A percentile compares a stretch with the other conserved stretches of the same genome.
Conservation (phyloP, 2,329 filamentous ascomycete species). For the Tolypocladium cylindrosporum region DNA sequence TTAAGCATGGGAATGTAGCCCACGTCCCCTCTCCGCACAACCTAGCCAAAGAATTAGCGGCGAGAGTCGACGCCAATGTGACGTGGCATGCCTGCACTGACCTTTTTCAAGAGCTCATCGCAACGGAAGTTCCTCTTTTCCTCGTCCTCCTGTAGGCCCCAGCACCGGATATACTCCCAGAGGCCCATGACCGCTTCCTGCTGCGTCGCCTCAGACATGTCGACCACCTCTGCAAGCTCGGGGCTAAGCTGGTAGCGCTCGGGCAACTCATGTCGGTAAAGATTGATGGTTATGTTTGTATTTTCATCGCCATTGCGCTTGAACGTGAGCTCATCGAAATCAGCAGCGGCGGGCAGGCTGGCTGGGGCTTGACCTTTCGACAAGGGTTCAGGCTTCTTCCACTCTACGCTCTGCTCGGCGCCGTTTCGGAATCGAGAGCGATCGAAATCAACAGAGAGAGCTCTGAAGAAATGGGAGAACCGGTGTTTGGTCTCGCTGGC, state of each 20-base stretch:
- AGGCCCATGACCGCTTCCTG: conserved; percentile 83
- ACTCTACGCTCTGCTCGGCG: conserved; percentile 58
- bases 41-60: conserved; percentile 30
- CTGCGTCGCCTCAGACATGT: conserved; percentile 77
- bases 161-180: conserved; percentile 88
- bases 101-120: conserved; percentile 69
- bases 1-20: conserved; percentile 81
- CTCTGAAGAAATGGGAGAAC: conserved; percentile 73
- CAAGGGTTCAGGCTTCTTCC: conserved; percentile 68
- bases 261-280: conserved; percentile 73
- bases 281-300: conserved; percentile 79
- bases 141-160: conserved; percentile 84
- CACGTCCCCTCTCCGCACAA: conserved; percentile 63
- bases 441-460: conserved; percentile 67
- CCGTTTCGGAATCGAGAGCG: conserved; percentile 46
- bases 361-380: conserved; percentile 33
- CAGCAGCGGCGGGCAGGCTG: conserved; percentile 46
- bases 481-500: conserved; percentile 36
- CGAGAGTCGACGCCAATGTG: not conserved
- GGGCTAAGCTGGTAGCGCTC: conserved; percentile 76
- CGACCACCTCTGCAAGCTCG: conserved; percentile 72
- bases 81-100: conserved; percentile 28
- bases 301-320: conserved; percentile 90
- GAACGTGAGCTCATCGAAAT: conserved; percentile 88
- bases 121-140: conserved; percentile 90